Conservation (phyloP, 179 eudicot genomes). For the Amaranthus tricolor region DNA sequence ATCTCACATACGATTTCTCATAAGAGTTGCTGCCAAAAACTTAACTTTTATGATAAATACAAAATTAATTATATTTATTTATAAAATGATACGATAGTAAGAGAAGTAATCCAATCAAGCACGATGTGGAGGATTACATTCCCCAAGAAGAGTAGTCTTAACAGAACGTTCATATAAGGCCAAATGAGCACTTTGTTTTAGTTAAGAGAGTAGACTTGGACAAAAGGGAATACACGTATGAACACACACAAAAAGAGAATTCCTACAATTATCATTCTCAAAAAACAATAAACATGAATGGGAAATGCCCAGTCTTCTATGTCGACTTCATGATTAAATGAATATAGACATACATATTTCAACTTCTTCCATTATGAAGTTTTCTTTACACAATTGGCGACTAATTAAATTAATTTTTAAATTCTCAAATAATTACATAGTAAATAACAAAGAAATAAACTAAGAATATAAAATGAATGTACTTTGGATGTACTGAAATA, state of each 20-base stretch:
- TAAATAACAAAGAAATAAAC: no score
- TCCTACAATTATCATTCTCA: not conserved
- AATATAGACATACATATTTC: slow-evolving; percentile 14
- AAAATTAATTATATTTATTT: no score
- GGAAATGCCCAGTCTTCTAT: slow-evolving; percentile 20
- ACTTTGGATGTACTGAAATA: no score
- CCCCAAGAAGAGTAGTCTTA: not conserved
- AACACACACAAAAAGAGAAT: not conserved
- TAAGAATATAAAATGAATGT: no score
- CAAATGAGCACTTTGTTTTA: slow-evolving; percentile 21
- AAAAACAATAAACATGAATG: slow-evolving; percentile 10
- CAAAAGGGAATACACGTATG: slow-evolving; percentile 9
- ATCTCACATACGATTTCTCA: no score
- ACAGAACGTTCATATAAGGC: not conserved
- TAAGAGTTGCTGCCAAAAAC: no score
- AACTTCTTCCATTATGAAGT: slow-evolving; percentile 1
- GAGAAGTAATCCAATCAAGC: no score
- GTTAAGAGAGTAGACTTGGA: not conserved
- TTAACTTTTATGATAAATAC: no score
- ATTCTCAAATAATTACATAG: not conserved
- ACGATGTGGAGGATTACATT: no score
- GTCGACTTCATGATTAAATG: slow-evolving; percentile 17
- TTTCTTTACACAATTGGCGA: not conserved
- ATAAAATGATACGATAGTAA: no score
- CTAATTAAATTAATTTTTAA: no score